Percentiles rank a stretch among this genome's conserved stretches.
Evolutionary conservation across 116 monocot genomes (phyloP).

Genomic region (Iris pallida): DNA sequence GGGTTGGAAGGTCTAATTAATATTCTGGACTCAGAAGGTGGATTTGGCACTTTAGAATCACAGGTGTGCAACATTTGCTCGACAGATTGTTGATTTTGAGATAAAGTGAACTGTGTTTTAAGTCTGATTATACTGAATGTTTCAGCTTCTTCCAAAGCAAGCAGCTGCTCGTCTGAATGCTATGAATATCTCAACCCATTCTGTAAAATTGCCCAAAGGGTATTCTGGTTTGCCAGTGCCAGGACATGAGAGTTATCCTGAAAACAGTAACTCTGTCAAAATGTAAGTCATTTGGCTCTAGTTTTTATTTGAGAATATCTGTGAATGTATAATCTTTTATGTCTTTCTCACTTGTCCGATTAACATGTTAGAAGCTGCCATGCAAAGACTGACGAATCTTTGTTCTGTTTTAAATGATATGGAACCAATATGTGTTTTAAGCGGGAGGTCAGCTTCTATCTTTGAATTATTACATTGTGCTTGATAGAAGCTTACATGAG

Average conservation of each 20-base stretch:
- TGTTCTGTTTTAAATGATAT: slow-evolving; percentile 97
- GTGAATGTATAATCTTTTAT: not conserved
- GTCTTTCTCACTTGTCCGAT: not conserved
- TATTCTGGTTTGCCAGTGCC: slow-evolving; percentile 47
- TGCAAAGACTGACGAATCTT: slow-evolving; percentile 90
- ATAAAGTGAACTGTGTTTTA: not conserved
- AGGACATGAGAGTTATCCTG: slow-evolving; percentile 86
- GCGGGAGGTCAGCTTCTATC: slow-evolving; percentile 56
- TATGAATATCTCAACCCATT: slow-evolving; percentile 40
- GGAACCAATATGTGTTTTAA: slow-evolving; percentile 95
- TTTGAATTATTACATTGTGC: not conserved
- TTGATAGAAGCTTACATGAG: too few species aligned
- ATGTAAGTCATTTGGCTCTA: slow-evolving; percentile 45
- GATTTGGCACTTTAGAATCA: slow-evolving; percentile 91
- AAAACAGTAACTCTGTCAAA: slow-evolving; percentile 76
- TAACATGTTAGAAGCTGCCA: slow-evolving; percentile 91
- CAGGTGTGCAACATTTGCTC: slow-evolving; percentile 50
- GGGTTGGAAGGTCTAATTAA: slow-evolving; percentile 94
- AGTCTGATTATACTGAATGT: slow-evolving; percentile 19
- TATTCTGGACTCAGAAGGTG: slow-evolving; percentile 97
- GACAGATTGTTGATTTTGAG: not conserved
- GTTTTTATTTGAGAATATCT: not conserved
- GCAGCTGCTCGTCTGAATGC: slow-evolving; percentile 55
- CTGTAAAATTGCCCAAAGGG: slow-evolving; percentile 51
- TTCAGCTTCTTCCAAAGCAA: slow-evolving; percentile 90